Evolutionary conservation across 306 rosid species (phyloP).

Genomic region (Vachellia pachyceras): DNA sequence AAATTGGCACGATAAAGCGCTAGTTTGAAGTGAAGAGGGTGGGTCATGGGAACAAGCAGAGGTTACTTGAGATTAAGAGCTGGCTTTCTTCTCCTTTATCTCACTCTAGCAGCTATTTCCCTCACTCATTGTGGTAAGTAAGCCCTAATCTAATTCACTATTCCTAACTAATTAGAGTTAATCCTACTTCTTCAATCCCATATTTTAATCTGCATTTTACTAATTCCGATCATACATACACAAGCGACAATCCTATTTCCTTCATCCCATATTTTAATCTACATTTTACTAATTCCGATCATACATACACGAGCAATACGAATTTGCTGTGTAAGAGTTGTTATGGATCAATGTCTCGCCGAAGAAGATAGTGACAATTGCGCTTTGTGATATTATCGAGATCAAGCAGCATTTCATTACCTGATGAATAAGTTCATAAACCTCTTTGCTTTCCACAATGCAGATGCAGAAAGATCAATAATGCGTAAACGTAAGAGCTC

Average conservation of each 20-base stretch:
- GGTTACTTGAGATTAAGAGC: slow-evolving; percentile 37
- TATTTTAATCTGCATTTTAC: not conserved
- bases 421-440: not conserved
- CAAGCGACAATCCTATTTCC: not conserved
- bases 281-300: not conserved
- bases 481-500: slow-evolving; percentile 43
- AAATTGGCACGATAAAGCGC: slow-evolving; percentile 7
- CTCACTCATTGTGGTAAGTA: slow-evolving; percentile 72
- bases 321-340: not conserved
- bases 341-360: slow-evolving; percentile 19
- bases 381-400: not conserved
- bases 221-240: not conserved
- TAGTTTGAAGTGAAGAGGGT: slow-evolving; percentile 22
- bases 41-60: slow-evolving; percentile 55
- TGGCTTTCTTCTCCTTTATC: slow-evolving; percentile 49
- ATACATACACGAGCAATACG: not conserved
- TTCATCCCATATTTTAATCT: not conserved
- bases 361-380: not conserved
- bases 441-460: slow-evolving; percentile 13
- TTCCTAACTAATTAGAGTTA: not conserved
- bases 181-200: not conserved
- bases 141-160: not conserved
- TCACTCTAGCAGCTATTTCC: slow-evolving; percentile 51
- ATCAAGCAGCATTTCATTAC: not conserved
- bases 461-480: slow-evolving; percentile 66